A percentile compares a stretch with the other conserved stretches of the same genome.
Conservation (phyloP, 83 land plant genomes). For the Diphasiastrum complanatum region DNA sequence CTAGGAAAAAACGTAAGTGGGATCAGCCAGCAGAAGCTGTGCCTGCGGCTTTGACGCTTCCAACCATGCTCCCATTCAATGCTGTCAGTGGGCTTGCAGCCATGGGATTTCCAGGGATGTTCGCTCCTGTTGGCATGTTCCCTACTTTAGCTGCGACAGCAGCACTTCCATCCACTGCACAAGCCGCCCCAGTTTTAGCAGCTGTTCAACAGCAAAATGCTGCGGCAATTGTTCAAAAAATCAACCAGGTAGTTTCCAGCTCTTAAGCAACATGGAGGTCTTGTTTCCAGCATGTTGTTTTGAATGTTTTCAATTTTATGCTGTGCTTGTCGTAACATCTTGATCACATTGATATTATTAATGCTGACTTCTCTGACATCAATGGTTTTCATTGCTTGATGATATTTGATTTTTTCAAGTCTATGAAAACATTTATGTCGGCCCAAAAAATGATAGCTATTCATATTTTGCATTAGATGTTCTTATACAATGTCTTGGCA, state of each 20-base stretch:
- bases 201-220: slow-evolving; percentile 39
- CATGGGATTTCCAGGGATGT: slow-evolving; percentile 36
- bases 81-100: slow-evolving; percentile 34
- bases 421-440: no score
- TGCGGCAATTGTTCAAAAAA: slow-evolving; percentile 49
- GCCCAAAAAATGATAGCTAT: no score
- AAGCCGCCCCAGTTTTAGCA: slow-evolving; percentile 17
- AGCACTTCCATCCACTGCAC: slow-evolving; percentile 22
- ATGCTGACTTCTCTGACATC: no score
- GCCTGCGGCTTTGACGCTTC: slow-evolving; percentile 31
- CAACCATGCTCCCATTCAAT: slow-evolving; percentile 38
- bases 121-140: slow-evolving; percentile 29
- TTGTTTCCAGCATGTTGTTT: no score
- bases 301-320: no score
- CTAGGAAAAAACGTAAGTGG: slow-evolving; percentile 94
- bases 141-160: slow-evolving; percentile 24
- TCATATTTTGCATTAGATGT: no score
- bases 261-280: no score
- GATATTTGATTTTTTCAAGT: no score
- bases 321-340: no score
- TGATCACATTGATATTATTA: no score
- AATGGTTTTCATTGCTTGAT: no score
- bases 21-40: slow-evolving; percentile 78
- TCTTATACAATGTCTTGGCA: no score
- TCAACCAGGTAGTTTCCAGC: slow-evolving; percentile 38